Conservation (phyloP, 2,329 filamentous ascomycete species). For the Neofusicoccum cordaticola region DNA sequence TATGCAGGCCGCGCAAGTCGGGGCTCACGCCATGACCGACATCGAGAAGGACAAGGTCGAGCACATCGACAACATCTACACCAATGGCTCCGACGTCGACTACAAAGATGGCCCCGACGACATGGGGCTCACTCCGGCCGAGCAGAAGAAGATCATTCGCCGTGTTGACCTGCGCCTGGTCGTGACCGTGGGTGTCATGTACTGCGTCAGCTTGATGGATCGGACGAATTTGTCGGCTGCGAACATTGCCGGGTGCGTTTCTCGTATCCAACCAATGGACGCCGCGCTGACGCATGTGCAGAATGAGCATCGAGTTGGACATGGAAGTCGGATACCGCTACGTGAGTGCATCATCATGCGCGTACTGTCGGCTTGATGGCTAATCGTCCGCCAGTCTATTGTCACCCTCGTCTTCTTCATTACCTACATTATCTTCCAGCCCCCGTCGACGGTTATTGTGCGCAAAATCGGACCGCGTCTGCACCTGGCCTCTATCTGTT, state of each 20-base stretch:
- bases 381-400: slow-evolving; percentile 46
- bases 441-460: slow-evolving; percentile 39
- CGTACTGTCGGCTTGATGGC: not conserved
- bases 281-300: slow-evolving; percentile 25
- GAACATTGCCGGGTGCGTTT: slow-evolving; percentile 62
- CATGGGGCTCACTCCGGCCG: slow-evolving; percentile 52
- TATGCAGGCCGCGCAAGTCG: slow-evolving; percentile 3
- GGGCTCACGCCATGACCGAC: not conserved
- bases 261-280: slow-evolving; percentile 13
- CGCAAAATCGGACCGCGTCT: slow-evolving; percentile 41
- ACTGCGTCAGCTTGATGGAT: slow-evolving; percentile 76
- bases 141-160: slow-evolving; percentile 66
- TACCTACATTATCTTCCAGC: slow-evolving; percentile 44
- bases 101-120: not conserved
- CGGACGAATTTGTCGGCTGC: slow-evolving; percentile 73
- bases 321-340: slow-evolving; percentile 32
- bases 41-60: slow-evolving; percentile 10
- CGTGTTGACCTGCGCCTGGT: slow-evolving; percentile 62
- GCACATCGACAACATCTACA: slow-evolving; percentile 11
- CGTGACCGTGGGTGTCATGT: slow-evolving; percentile 55
- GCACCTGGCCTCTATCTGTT: slow-evolving; percentile 33
- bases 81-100: slow-evolving; percentile 9
- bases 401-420: slow-evolving; percentile 54
- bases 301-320: slow-evolving; percentile 40
- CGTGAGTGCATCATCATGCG: not conserved